phyloP scores from a whole-genome alignment of 2,329 filamentous ascomycete genomes.

The Colletotrichum liriopes region DNA sequence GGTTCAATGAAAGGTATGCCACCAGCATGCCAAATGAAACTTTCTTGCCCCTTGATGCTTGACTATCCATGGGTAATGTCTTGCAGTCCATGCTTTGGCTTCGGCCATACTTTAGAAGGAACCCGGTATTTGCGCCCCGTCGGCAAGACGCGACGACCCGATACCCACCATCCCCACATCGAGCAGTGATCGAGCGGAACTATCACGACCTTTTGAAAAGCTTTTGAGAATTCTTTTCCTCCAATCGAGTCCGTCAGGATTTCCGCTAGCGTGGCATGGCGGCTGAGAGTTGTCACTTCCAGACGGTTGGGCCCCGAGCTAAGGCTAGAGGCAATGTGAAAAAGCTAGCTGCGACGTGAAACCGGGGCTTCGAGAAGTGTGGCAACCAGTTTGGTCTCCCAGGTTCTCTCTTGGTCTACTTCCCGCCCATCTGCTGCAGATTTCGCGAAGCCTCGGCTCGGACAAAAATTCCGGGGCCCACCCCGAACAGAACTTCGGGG shows the following conservation, averaged over 20 bases:
- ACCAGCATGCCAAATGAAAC: not conserved
- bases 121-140: not conserved
- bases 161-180: conserved; percentile 4
- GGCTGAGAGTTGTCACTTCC: too few species aligned
- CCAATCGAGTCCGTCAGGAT: not conserved
- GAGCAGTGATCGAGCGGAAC: conserved; percentile 9
- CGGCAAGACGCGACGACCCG: not conserved
- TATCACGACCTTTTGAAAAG: not conserved
- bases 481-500: not conserved
- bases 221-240: not conserved
- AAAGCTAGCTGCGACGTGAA: not conserved
- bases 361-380: not conserved
- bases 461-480: not conserved
- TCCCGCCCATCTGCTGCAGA: not conserved
- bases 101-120: not conserved
- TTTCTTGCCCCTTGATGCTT: conserved; percentile 4
- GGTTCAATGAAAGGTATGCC: not conserved
- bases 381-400: not conserved
- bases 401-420: not conserved
- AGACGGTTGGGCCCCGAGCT: not conserved
- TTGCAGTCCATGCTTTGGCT: not conserved
- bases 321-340: not conserved
- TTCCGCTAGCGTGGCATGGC: not conserved
- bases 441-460: not conserved
- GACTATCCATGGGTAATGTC: not conserved